phyloP scores from a whole-genome alignment of 176 grass and related monocot genomes.

The Triticum urartu region DNA sequence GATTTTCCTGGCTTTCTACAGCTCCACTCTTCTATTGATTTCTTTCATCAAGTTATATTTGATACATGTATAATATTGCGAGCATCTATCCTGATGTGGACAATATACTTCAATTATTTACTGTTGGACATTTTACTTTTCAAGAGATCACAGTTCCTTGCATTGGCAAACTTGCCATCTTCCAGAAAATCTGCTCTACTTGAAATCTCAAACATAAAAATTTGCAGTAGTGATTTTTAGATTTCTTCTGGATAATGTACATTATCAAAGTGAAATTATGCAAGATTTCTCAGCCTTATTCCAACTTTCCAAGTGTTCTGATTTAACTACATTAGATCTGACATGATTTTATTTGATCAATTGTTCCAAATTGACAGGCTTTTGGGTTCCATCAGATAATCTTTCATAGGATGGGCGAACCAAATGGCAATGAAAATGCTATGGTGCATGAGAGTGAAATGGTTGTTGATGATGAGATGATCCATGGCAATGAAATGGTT shows the following conservation, averaged over 20 bases:
- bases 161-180: neutral
- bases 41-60: neutral
- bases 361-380: conserved; percentile 12
- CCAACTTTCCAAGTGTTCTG: conserved; percentile 6
- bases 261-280: neutral
- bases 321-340: conserved; percentile 22
- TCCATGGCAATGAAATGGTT: conserved; percentile 26
- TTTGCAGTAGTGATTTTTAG: neutral
- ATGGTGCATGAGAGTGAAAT: conserved; percentile 34
- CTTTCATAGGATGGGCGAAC: conserved; percentile 41
- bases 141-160: neutral
- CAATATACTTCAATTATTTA: neutral
- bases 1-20: neutral
- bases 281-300: neutral
- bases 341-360: neutral
- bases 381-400: conserved; percentile 4
- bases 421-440: conserved; percentile 36
- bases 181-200: neutral
- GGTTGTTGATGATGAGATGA: conserved; percentile 26
- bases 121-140: neutral
- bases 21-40: neutral
- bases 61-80: neutral
- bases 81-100: neutral
- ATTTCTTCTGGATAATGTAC: neutral
- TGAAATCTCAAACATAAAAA: neutral